Base-by-base conservation (phyloP, 1,284 basidiomycete species). In the Moniliophthora roreri region DNA sequence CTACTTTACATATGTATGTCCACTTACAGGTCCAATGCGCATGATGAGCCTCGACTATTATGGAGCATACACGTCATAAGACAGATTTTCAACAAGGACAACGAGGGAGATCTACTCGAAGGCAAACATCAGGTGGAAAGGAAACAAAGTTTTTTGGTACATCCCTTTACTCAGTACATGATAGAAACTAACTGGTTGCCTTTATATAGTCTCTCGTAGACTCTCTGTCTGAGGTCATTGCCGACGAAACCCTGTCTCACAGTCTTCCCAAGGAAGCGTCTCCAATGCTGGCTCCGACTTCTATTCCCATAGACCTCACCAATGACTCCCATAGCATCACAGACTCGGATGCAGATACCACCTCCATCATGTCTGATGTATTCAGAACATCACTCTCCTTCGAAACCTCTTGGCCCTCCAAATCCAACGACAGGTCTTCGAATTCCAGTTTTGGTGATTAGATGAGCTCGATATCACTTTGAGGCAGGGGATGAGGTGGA, bases 21-120 rank as follows among this genome's bases (percentile, higher is more conserved):
- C n/a, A n/a, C n/a, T n/a, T n/a, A n/a, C n/a, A n/a, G n/a, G n/a
- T n/a, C n/a, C n/a, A n/a, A n/a, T n/a, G n/a, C n/a, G n/a, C n/a
- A n/a, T n/a, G n/a, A n/a, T n/a, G n/a, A n/a, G n/a, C n/a, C n/a
- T n/a, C n/a, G n/a, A n/a, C n/a, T n/a, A n/a, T n/a, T n/a, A n/a
- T n/a, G n/a, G n/a, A n/a, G n/a, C n/a, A n/a, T n/a, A n/a, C 78
- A 82, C 36, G 76, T 91, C 15, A 69, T 90, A n/a, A 79, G 84
- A 53, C 78, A 82, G 2, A 69, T 90, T 26, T 89, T 89, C 55
- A 74, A 78, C 0, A 81, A 87, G 49, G 84, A 85, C 36, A 79
- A 85, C 41, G 84, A 85, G 59, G 18, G 32, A 24, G 40, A 45
- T 13, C 23, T 4, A 20, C 32, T 50, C n/a, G 49, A 50, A 18